phyloP scores from a whole-genome alignment of 139 green algal genomes.

The Tetraselmis striata region DNA sequence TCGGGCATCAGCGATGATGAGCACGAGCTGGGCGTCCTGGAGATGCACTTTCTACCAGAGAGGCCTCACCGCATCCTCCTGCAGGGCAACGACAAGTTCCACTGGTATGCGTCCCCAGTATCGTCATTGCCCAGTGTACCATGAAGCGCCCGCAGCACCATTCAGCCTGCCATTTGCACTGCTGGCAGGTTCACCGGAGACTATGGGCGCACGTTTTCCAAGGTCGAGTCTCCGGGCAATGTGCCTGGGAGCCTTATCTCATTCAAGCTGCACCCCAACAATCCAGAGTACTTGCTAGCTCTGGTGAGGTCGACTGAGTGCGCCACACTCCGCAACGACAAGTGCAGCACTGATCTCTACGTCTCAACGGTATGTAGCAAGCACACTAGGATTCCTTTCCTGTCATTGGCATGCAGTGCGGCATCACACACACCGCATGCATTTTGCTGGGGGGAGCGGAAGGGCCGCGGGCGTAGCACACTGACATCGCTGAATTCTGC shows the following conservation, averaged over 20 bases:
- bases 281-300: slow-evolving; percentile 4
- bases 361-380: neutral
- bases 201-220: neutral
- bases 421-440: too few species aligned
- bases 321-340: neutral
- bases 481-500: neutral
- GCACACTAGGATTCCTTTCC: too few species aligned
- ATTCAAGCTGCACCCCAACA: slow-evolving; percentile 1
- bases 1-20: neutral
- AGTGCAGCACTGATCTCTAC: neutral
- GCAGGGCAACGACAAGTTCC: neutral
- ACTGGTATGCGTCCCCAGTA: too few species aligned
- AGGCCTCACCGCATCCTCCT: neutral
- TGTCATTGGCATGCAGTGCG: too few species aligned
- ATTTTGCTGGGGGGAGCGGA: too few species aligned
- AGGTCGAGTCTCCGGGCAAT: neutral
- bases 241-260: neutral
- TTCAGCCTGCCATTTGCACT: too few species aligned
- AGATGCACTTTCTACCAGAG: neutral
- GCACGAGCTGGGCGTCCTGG: neutral
- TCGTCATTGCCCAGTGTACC: too few species aligned
- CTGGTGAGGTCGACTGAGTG: neutral
- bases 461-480: too few species aligned
- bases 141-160: too few species aligned
- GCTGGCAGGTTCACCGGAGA: neutral